Evolutionary conservation across 768 basidiomycete genomes (phyloP).

Genomic region (Termitomyces sp.): DNA sequence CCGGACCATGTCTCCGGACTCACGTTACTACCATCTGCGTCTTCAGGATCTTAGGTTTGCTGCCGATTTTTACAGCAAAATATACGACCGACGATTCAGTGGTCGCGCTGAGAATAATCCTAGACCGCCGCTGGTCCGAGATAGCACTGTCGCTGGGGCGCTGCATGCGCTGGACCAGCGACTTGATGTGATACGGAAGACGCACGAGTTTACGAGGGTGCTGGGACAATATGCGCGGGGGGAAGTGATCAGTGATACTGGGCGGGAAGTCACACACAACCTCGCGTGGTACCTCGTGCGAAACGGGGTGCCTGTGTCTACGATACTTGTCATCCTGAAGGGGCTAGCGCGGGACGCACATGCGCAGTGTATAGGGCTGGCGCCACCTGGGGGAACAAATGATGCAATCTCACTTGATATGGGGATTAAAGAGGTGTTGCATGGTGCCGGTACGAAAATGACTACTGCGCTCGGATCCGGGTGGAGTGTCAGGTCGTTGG

Average conservation of each 20-base stretch:
- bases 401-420: conserved; percentile 32
- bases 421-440: conserved; percentile 80
- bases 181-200: conserved; percentile 40
- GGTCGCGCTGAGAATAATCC: conserved; percentile 62
- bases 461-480: conserved; percentile 63
- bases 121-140: conserved; percentile 65
- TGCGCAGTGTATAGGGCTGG: conserved; percentile 42
- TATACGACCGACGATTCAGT: conserved; percentile 72
- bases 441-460: conserved; percentile 81
- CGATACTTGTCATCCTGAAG: conserved; percentile 56
- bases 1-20: conserved; percentile 53
- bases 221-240: conserved; percentile 56
- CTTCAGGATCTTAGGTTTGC: conserved; percentile 73
- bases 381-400: conserved; percentile 48
- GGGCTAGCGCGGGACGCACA: conserved; percentile 62
- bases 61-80: conserved; percentile 69
- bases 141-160: conserved; percentile 64
- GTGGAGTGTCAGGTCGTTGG: conserved; percentile 66
- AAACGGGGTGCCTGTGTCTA: conserved; percentile 67
- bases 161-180: conserved; percentile 57
- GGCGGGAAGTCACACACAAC: conserved; percentile 28
- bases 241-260: conserved; percentile 29
- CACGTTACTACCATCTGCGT: conserved; percentile 60
- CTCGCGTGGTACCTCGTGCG: conserved; percentile 71
- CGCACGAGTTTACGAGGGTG: conserved; percentile 35